A percentile compares a stretch with the other conserved stretches of the same genome.
Evolutionary conservation across 768 basidiomycete genomes (phyloP).

Genomic region (Tricholoma terreum): DNA sequence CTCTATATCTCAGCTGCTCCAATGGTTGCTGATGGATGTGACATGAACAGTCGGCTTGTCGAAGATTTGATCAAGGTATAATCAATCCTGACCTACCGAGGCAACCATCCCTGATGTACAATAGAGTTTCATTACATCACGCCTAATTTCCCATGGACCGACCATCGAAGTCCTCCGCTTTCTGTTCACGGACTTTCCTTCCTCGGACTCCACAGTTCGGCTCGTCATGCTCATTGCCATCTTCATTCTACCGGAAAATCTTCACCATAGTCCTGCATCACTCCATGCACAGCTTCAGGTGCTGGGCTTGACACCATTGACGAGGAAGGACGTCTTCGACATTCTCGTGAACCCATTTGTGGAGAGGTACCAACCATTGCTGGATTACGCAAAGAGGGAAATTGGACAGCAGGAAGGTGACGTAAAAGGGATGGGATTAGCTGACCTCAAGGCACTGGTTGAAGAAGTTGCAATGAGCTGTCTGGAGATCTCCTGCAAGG

Average conservation of each 20-base stretch:
- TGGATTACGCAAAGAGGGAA: conserved; percentile 47
- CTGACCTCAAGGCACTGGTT: conserved; percentile 45
- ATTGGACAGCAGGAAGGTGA: conserved; percentile 30
- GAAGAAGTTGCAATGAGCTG: conserved; percentile 59
- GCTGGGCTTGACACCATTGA: conserved; percentile 54
- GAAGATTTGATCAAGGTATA: conserved; percentile 66
- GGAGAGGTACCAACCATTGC: conserved; percentile 49
- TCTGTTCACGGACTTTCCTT: conserved; percentile 67
- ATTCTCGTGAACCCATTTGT: conserved; percentile 69
- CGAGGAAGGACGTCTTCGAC: conserved; percentile 55
- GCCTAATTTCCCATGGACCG: conserved; percentile 52
- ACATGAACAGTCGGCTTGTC: conserved; percentile 43
- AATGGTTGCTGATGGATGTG: neutral
- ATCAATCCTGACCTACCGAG: neutral
- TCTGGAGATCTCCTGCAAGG: conserved; percentile 62
- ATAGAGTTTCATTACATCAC: conserved; percentile 68
- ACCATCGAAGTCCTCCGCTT: conserved; percentile 55
- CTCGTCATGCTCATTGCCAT: conserved; percentile 72
- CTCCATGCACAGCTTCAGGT: conserved; percentile 52
- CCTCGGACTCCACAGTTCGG: conserved; percentile 55
- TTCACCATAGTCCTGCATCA: conserved; percentile 27
- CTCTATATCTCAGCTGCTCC: neutral
- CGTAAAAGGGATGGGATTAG: conserved; percentile 38
- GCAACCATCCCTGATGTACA: conserved; percentile 9
- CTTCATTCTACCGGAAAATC: conserved; percentile 44